Conservation (phyloP, 2,329 filamentous ascomycete genomes). For the Teratosphaeria gauchensis region DNA sequence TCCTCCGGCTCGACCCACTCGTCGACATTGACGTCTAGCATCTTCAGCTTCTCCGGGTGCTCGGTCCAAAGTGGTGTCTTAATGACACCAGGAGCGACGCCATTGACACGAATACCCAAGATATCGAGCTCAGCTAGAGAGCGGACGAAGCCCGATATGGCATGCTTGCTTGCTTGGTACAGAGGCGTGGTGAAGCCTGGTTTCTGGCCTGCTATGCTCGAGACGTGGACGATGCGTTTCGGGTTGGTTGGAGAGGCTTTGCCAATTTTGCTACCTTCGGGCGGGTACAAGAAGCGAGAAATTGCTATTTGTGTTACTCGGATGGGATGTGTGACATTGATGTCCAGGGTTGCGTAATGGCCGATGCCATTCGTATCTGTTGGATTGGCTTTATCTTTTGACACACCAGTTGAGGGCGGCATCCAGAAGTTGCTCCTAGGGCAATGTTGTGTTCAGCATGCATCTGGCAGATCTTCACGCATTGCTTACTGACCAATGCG, state of each 20-base stretch:
- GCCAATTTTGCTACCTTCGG: conserved; percentile 11
- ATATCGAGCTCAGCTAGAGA: conserved; percentile 41
- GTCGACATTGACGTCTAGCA: conserved; percentile 40
- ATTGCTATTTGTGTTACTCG: conserved; percentile 40
- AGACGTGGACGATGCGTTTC: conserved; percentile 37
- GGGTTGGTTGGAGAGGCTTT: conserved; percentile 31
- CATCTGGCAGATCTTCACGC: background rate
- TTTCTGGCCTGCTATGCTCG: conserved; percentile 35
- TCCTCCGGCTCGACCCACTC: conserved; percentile 51
- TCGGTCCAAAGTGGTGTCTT: conserved; percentile 55
- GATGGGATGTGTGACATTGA: conserved; percentile 41
- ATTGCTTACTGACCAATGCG: conserved; percentile 19
- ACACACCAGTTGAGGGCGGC: conserved; percentile 30
- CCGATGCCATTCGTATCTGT: conserved; percentile 12
- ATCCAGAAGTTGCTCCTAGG: conserved; percentile 41
- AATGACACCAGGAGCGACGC: conserved; percentile 51
- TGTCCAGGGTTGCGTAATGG: conserved; percentile 33
- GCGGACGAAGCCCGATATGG: conserved; percentile 40
- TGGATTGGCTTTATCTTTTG: conserved; percentile 24
- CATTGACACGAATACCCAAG: conserved; percentile 48
- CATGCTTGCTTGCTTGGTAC: conserved; percentile 39
- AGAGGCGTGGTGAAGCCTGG: conserved; percentile 31
- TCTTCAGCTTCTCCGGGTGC: conserved; percentile 49
- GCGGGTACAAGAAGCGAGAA: conserved; percentile 32
- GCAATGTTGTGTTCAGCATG: too few relatives aligned